Conservation (phyloP, 2,329 filamentous ascomycete species). For the Paracoccidioides brasiliensis region DNA sequence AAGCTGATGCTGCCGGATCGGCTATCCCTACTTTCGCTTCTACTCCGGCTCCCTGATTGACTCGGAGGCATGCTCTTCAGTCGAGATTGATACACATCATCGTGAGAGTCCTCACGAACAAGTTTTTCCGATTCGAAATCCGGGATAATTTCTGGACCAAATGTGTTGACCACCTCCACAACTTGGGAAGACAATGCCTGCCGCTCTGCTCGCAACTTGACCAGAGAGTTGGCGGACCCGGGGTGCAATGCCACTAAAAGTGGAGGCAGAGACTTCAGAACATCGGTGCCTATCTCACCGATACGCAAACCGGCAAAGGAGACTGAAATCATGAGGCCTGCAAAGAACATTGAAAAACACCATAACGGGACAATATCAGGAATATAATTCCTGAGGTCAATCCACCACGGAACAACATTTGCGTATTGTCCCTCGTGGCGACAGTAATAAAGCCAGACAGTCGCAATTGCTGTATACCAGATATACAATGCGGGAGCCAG, state of each 20-base stretch:
- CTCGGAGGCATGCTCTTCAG: conserved; percentile 8
- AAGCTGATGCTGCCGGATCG: conserved; percentile 1
- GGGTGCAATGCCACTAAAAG: conserved; percentile 66
- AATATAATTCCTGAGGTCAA: conserved; percentile 32
- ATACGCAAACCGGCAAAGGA: conserved; percentile 76
- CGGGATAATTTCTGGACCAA: conserved; percentile 76
- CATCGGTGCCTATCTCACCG: conserved; percentile 83
- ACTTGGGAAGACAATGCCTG: conserved; percentile 59
- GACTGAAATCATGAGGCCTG: conserved; percentile 61
- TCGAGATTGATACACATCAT: conserved; percentile 12
- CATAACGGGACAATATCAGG: conserved; percentile 60
- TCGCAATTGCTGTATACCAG: conserved; percentile 54
- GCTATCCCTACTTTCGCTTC: conserved; percentile 3
- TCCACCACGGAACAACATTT: conserved; percentile 5
- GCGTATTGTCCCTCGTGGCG: conserved; percentile 48
- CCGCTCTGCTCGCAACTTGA: conserved; percentile 54
- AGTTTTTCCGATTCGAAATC: conserved; percentile 59
- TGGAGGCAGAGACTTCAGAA: conserved; percentile 71
- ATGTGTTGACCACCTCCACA: conserved; percentile 69
- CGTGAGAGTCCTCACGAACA: conserved; percentile 28
- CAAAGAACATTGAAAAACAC: conserved; percentile 53
- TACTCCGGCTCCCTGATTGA: conserved; percentile 4
- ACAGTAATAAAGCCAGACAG: conserved; percentile 57
- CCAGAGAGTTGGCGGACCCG: conserved; percentile 59
- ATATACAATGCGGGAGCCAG: conserved; percentile 63